Conservation (phyloP, 306 rosid species). For the Vigna mungo region DNA sequence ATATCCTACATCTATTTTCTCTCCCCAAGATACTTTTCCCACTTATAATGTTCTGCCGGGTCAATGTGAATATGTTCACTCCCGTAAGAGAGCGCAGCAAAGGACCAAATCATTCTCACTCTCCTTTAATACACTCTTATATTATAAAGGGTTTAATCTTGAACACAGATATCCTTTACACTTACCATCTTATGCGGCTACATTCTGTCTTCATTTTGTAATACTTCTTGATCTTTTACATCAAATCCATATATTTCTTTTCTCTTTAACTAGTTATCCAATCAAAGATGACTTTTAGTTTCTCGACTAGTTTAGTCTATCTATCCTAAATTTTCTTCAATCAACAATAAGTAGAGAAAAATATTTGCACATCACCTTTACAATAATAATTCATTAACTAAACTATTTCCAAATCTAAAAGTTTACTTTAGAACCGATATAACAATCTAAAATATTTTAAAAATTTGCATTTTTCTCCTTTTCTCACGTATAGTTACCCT, state of each 20-base stretch:
- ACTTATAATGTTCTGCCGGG: not conserved
- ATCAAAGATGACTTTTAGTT: not conserved
- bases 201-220: not conserved
- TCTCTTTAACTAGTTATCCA: constrained; percentile 1
- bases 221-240: not conserved
- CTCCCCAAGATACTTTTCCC: not conserved
- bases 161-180: not conserved
- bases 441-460: not conserved
- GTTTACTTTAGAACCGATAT: not conserved
- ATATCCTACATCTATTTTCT: constrained; percentile 3
- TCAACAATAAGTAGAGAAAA: not conserved
- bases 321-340: not conserved
- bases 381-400: not conserved
- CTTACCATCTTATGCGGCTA: not conserved
- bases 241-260: not conserved
- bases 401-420: not conserved
- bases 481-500: not conserved
- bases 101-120: constrained; percentile 37
- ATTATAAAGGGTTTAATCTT: not conserved
- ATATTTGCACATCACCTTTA: not conserved
- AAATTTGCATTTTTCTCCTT: not conserved
- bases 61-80: constrained; percentile 12
- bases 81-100: not conserved
- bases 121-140: constrained; percentile 8
- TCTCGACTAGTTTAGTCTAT: not conserved